Conservation (phyloP, 2,329 filamentous ascomycete genomes). For the Setomelanomma holmii region DNA sequence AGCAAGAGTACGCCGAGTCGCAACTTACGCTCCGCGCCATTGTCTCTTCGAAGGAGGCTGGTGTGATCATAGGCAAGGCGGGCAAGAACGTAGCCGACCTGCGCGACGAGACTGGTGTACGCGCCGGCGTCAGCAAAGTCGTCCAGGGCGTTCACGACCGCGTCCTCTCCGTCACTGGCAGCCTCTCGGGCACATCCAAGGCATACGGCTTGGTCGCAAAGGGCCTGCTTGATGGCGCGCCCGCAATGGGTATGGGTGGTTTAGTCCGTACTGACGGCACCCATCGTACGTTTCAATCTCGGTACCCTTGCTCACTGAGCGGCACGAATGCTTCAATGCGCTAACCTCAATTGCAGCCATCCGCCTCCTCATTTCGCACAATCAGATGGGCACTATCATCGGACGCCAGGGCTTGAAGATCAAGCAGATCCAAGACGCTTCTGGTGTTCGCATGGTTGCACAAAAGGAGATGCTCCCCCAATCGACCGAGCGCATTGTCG, state of each 20-base stretch:
- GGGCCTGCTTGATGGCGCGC: slow-evolving; percentile 89
- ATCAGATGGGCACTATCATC: slow-evolving; percentile 99
- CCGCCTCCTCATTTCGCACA: slow-evolving; percentile 97
- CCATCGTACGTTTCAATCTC: slow-evolving; percentile 75
- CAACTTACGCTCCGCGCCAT: slow-evolving; percentile 95
- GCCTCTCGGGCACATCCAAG: slow-evolving; percentile 85
- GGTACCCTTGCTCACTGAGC: slow-evolving; percentile 6
- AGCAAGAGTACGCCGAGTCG: slow-evolving; percentile 93
- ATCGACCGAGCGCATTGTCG: slow-evolving; percentile 96
- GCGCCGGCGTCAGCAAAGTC: slow-evolving; percentile 98
- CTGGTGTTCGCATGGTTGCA: slow-evolving; percentile 97
- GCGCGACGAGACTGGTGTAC: slow-evolving; percentile 96
- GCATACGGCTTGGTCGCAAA: slow-evolving; percentile 94
- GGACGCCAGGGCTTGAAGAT: slow-evolving; percentile 96
- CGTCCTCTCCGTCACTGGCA: slow-evolving; percentile 92
- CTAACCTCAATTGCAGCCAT: slow-evolving; percentile 68
- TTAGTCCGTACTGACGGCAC: slow-evolving; percentile 83
- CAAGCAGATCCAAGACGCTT: slow-evolving; percentile 98
- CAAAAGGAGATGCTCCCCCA: slow-evolving; percentile 99
- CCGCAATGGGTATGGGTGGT: slow-evolving; percentile 95
- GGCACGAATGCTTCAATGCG: slow-evolving; percentile 12
- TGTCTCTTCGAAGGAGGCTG: slow-evolving; percentile 97
- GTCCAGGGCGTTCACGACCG: slow-evolving; percentile 97
- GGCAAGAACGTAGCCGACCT: slow-evolving; percentile 98
- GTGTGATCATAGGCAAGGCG: slow-evolving; percentile 98